A percentile compares a stretch with the other conserved stretches of the same genome.
These are phyloP conservation scores for Leccinum arenicola DNA, from an alignment of 768 basidiomycete species.

Conservation along the genomic window DNA sequence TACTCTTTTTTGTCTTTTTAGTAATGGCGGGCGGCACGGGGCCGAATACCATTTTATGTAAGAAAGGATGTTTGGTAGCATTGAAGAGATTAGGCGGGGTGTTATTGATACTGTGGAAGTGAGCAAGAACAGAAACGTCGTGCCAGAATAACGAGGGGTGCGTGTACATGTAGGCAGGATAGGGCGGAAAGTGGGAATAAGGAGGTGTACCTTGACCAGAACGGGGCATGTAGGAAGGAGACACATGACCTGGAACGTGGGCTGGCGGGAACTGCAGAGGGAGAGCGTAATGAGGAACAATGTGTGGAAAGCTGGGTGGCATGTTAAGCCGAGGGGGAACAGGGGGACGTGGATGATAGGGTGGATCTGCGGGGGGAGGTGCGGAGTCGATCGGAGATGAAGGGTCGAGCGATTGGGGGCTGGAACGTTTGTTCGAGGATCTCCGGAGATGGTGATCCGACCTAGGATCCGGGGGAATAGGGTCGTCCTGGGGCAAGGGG, in stretches of 20 bases:
- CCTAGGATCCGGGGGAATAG: conserved; percentile 18
- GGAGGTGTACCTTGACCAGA: conserved; percentile 34
- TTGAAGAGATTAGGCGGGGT: conserved; percentile 8
- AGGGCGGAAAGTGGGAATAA: conserved; percentile 35
- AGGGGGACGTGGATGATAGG: conserved; percentile 19
- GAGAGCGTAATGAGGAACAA: conserved; percentile 17
- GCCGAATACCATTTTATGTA: conserved; percentile 17
- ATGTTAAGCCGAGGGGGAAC: conserved; percentile 24
- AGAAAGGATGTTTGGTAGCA: conserved; percentile 12
- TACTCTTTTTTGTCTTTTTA: conserved; percentile 13
- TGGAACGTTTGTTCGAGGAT: conserved; percentile 17
- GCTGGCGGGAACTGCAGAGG: conserved; percentile 12
- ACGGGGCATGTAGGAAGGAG: conserved; percentile 23
- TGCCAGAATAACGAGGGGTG: conserved; percentile 42
- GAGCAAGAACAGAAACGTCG: conserved; percentile 16
- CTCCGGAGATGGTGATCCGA: conserved; percentile 19
- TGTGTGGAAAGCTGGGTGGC: conserved; percentile 17
- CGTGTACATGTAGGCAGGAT: conserved; percentile 32
- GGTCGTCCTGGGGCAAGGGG: conserved; percentile 42
- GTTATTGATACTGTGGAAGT: conserved; percentile 18
- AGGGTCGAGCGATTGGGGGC: conserved; percentile 20
- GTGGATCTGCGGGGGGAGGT: conserved; percentile 9
- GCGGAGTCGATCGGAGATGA: conserved; percentile 14
- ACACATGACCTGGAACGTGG: conserved; percentile 24
- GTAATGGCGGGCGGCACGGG: conserved; percentile 14